Evolutionary conservation across 2,329 filamentous ascomycete species (phyloP).

Genomic region (Verticillium zaregamsianum): DNA sequence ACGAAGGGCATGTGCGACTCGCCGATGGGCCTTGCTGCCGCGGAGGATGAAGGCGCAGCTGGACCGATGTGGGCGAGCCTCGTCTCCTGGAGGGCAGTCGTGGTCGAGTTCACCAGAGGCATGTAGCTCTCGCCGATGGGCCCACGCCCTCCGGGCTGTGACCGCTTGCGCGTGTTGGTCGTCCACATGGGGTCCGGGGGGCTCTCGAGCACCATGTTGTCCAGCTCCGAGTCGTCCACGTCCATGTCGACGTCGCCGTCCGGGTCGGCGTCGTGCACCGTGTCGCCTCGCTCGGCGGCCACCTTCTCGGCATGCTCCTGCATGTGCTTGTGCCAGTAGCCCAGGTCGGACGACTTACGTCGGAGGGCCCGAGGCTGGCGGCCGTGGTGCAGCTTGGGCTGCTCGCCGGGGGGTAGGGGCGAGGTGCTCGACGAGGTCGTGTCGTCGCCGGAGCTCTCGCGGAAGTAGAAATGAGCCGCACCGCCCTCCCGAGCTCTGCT

Average conservation of each 20-base stretch:
- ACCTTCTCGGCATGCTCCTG: slow-evolving; percentile 69
- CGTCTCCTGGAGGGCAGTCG: slow-evolving; percentile 2
- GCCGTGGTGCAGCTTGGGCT: slow-evolving; percentile 15
- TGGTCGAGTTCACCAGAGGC: slow-evolving; percentile 8
- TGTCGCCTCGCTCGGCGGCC: slow-evolving; percentile 38
- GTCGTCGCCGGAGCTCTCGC: slow-evolving; percentile 59
- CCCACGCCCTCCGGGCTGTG: not conserved
- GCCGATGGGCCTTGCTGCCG: slow-evolving; percentile 3
- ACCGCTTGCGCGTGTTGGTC: slow-evolving; percentile 23
- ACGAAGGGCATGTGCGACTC: slow-evolving; percentile 7
- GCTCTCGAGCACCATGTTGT: slow-evolving; percentile 34
- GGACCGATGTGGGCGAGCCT: slow-evolving; percentile 5
- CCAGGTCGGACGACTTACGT: slow-evolving; percentile 59
- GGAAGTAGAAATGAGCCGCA: slow-evolving; percentile 66
- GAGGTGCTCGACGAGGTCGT: slow-evolving; percentile 35
- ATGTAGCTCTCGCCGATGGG: slow-evolving; percentile 13
- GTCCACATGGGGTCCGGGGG: slow-evolving; percentile 39
- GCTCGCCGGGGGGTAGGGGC: slow-evolving; percentile 19
- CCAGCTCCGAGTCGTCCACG: slow-evolving; percentile 22
- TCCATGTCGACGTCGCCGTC: slow-evolving; percentile 15
- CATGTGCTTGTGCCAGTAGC: slow-evolving; percentile 79
- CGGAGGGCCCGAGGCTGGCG: slow-evolving; percentile 28
- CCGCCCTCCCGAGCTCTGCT: slow-evolving; percentile 65
- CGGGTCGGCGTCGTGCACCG: slow-evolving; percentile 16
- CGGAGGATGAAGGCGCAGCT: not conserved